Percentiles rank a stretch among this genome's conserved stretches.
Evolutionary conservation across 139 green algal genomes (phyloP).

Genomic region (Eudorina sp.): DNA sequence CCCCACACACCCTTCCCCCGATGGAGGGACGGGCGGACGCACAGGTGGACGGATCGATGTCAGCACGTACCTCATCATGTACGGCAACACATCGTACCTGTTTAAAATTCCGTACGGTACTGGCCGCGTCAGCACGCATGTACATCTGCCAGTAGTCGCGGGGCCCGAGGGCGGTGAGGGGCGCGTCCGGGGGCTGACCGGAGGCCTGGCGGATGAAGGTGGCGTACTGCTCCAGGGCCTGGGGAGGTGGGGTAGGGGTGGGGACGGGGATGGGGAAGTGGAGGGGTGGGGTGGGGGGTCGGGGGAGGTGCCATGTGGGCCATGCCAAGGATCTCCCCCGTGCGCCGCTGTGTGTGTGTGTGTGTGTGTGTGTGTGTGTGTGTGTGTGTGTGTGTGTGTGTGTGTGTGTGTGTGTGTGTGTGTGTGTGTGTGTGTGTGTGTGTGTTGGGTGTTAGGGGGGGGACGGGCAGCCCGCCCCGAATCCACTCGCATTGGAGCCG

Average conservation of each 20-base stretch:
- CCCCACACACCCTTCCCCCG: too few relatives aligned
- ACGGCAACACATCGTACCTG: too few relatives aligned
- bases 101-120: slow-evolving; percentile 19
- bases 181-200: too few relatives aligned
- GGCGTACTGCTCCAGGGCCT: slow-evolving; percentile 6
- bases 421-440: neutral
- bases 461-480: too few relatives aligned
- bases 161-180: neutral
- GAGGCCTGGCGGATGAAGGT: neutral
- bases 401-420: neutral
- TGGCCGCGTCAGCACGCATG: neutral
- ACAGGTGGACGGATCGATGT: too few relatives aligned
- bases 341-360: neutral
- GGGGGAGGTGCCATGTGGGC: too few relatives aligned
- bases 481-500: too few relatives aligned
- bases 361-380: neutral
- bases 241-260: neutral
- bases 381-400: neutral
- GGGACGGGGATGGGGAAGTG: neutral
- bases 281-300: neutral
- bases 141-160: slow-evolving; percentile 12
- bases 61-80: too few relatives aligned
- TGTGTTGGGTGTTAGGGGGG: neutral
- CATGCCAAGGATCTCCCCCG: too few relatives aligned
- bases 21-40: too few relatives aligned